Conservation (phyloP, 345 rosid species). For the Limnanthes douglasii region DNA sequence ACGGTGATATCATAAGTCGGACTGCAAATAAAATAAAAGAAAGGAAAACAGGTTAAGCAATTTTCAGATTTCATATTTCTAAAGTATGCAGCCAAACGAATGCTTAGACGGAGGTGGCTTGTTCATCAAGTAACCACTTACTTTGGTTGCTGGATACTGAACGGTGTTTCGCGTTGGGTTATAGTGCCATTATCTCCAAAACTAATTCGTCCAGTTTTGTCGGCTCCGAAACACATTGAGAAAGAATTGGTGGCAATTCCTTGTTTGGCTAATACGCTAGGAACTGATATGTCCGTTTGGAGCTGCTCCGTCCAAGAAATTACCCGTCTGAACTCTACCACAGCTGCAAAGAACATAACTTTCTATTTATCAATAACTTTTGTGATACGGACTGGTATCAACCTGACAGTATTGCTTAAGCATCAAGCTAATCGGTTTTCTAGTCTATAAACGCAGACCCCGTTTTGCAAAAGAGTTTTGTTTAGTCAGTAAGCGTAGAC, state of each 20-base stretch:
- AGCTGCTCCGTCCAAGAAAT: constrained; percentile 76
- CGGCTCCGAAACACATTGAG: constrained; percentile 81
- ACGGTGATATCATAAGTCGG: constrained; percentile 75
- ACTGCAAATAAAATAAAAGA: constrained; percentile 20
- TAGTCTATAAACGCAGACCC: too few relatives aligned
- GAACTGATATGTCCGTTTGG: constrained; percentile 89
- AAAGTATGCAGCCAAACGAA: too few relatives aligned
- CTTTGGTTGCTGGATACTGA: constrained; percentile 45
- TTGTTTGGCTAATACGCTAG: constrained; percentile 63
- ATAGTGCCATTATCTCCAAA: constrained; percentile 86
- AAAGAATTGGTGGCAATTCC: constrained; percentile 66
- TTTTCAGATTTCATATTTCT: too few relatives aligned
- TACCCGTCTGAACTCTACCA: constrained; percentile 77
- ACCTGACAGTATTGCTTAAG: too few relatives aligned
- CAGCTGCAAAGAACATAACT: constrained; percentile 70
- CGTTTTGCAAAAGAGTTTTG: constrained; percentile 1
- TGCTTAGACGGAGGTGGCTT: too few relatives aligned
- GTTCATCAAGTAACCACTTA: too few relatives aligned
- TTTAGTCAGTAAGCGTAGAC: too few relatives aligned
- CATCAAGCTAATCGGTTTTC: too few relatives aligned
- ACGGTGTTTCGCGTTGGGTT: constrained; percentile 76
- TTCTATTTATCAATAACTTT: too few relatives aligned
- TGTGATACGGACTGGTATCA: too few relatives aligned
- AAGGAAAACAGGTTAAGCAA: constrained; percentile 1
- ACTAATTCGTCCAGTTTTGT: constrained; percentile 71